Evolutionary conservation across 768 basidiomycete genomes (phyloP), one percentile per base, ranked within the genome.

Genomic region (Lactarius quietus): DNA sequence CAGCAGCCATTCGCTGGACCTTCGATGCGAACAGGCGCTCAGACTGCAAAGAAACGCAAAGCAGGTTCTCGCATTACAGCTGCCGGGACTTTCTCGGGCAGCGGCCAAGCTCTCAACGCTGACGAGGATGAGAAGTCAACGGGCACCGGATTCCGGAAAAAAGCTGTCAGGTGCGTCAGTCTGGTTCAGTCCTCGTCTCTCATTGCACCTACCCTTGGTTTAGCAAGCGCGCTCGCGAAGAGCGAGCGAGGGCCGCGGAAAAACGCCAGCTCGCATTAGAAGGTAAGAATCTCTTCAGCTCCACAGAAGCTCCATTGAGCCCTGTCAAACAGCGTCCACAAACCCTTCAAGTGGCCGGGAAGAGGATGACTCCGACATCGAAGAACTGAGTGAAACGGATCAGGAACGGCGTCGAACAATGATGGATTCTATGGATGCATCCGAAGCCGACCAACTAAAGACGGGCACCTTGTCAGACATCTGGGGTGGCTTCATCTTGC

Each of bases 141-240:
- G 53, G 88, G 88, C 0, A 79, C 77, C 36, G 89, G 89, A 14
- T 92, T 89, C 73, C 77, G 92, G 41, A 93, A 87, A 77, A 81
- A 84, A 68, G 90, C 89, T 17, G 76, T 73, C 41, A 91, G 89
- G 89, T 86, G 61, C 28, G 78, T 68, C 62, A 20, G 17, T 38
- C 6, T 33, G 31, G 23, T n/a, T 14, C n/a, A 41, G n/a, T 15
- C 35, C 10, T 26, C 14, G 31, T 12, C 54, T 31, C 51, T 23
- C 39, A 53, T 45, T 60, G 43, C 26, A 33, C 67, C 31, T 57
- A 52, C 53, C 17, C 57, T 35, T 54, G 57, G 17, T 26, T 29
- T 71, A 94, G 92, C 73, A 91, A 91, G 73, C 82, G 88, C 36
- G 92, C 90, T 17, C 78, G 91, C 64, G 90, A 91, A 69, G 89